phyloP scores from a whole-genome alignment of 2,329 filamentous ascomycete genomes.

The Bipolaris victoriae region DNA sequence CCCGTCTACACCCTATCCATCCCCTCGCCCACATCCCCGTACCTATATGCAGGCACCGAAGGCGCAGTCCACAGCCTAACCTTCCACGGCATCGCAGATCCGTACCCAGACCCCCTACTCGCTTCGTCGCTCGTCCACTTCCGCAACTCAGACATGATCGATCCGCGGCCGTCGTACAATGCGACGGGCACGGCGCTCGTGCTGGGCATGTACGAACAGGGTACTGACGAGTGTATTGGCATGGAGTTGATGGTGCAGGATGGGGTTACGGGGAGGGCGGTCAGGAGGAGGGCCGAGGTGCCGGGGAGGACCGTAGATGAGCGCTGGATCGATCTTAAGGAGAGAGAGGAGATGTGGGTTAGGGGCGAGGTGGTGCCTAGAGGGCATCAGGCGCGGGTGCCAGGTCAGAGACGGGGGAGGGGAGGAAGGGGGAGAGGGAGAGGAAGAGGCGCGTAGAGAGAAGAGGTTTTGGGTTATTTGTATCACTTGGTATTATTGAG shows the following conservation, averaged over 20 bases:
- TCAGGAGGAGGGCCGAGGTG: constrained; percentile 19
- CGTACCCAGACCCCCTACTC: constrained; percentile 52
- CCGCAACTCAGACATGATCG: constrained; percentile 20
- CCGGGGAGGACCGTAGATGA: constrained; percentile 42
- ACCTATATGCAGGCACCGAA: constrained; percentile 57
- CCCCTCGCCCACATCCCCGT: constrained; percentile 52
- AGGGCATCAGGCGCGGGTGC: neutral
- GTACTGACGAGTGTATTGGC: constrained; percentile 32
- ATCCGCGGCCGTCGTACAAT: constrained; percentile 42
- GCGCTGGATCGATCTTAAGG: constrained; percentile 47
- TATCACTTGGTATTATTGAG: neutral
- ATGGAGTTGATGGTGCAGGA: constrained; percentile 52
- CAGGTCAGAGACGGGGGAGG: constrained; percentile 15
- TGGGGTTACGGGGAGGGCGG: constrained; percentile 37
- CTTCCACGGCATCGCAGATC: constrained; percentile 52
- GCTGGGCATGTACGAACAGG: constrained; percentile 57
- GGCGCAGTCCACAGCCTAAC: constrained; percentile 53
- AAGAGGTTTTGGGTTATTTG: neutral
- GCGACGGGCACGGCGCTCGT: constrained; percentile 47
- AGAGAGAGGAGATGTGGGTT: constrained; percentile 32
- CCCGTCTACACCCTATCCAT: constrained; percentile 58
- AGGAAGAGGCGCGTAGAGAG: neutral
- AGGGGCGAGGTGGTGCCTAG: constrained; percentile 8
- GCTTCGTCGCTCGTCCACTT: constrained; percentile 22
- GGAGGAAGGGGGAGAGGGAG: neutral